Evolutionary conservation across 139 green algal genomes (phyloP).

Genomic region (Edaphochlamys debaryana): DNA sequence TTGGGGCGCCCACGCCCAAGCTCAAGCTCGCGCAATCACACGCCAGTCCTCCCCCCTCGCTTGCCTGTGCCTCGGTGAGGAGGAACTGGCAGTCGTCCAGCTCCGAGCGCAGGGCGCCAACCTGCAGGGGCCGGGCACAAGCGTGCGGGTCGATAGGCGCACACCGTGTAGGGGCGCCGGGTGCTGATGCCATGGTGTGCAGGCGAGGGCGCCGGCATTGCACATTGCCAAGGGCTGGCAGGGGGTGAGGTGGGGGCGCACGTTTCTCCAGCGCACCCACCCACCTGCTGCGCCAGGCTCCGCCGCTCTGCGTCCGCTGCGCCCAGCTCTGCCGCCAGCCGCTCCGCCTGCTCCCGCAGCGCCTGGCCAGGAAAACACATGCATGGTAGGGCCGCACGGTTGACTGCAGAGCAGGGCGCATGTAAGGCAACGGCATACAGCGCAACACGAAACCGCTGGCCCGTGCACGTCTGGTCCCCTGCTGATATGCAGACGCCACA

Average conservation of each 20-base stretch:
- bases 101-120: conserved; percentile 42
- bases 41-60: no score
- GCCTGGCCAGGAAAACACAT: background rate
- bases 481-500: no score
- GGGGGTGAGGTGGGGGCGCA: no score
- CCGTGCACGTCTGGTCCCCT: no score
- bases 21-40: no score
- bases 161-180: no score
- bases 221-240: background rate
- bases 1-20: no score
- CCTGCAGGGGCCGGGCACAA: no score
- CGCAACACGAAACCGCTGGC: background rate
- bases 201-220: no score
- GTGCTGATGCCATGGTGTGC: no score
- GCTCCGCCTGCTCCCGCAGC: conserved; percentile 32
- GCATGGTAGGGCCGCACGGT: background rate
- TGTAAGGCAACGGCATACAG: background rate
- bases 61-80: conserved; percentile 36
- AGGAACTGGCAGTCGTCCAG: conserved; percentile 37
- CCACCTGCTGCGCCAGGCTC: conserved; percentile 20
- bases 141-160: no score
- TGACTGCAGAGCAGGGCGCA: background rate
- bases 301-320: background rate
- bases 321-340: conserved; percentile 1
- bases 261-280: no score